Evolutionary conservation across 345 rosid genomes (phyloP), one percentile per base, ranked within the genome.

Genomic region (Ceriops decandra): DNA sequence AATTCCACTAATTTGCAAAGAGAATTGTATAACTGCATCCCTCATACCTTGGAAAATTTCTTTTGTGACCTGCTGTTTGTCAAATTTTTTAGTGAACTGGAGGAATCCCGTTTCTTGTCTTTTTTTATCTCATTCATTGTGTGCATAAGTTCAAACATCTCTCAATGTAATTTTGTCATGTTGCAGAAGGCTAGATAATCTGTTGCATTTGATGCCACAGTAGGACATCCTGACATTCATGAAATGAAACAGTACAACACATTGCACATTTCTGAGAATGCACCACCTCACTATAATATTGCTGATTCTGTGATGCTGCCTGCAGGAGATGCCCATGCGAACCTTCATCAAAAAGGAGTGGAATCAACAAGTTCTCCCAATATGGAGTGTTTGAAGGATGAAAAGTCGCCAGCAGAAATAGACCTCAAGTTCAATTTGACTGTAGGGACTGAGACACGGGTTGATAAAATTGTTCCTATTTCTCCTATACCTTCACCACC

Each of bases 301-400:
- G 62, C 32, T 60, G 36, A 60, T 58, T 51, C 21, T 66, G 33
- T 42, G 5, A 24, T 52, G 32, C 21, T 13, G 21, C 58, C n/a
- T 57, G 49, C 68, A 64, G 62, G 52, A 70, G 69, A 54, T 11
- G 68, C 76, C 26, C 66, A 53, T 32, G 54, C 71, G 59, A 74
- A 73, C 63, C 64, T 78, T 0, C 69, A 42, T 58, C 73, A 78
- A 52, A 30, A 62, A 42, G 79, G 16, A 64, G 57, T 51, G 49
- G 72, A 74, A 52, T 30, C 28, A 26, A 31, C 33, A 54, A 31
- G 32, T 66, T 36, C 47, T 52, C 21, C 68, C 11, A 52, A 30
- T 22, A 21, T 5, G 11, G 42, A 30, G 60, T 24, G 32, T 20
- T 52, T 66, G 31, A 10, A 52, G 42, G 28, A 21, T 31, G 69